Evolutionary conservation across 495 filamentous ascomycete species (phyloP), one percentile per base, ranked within the genome.

Genomic region (Friedmanniomyces endolithicus): DNA sequence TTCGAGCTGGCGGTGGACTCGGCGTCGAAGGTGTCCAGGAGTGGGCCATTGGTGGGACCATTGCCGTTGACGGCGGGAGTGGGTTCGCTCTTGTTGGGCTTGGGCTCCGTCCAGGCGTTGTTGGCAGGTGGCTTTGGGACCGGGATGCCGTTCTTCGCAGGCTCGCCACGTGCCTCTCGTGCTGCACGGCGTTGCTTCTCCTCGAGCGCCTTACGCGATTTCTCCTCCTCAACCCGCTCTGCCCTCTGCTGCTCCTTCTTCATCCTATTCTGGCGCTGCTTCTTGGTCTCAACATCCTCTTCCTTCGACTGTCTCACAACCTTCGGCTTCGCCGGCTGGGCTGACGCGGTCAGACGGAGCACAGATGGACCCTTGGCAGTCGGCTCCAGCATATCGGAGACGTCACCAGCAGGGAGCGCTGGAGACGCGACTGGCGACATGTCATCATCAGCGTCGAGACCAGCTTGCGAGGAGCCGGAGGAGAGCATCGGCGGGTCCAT

Each of bases 311-410:
- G 73, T 73, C 84, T 85, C 65, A 76, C 71, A 68, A 82, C 77
- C 72, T 82, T 84, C 43, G 78, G 68, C 61, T 80, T 77, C 41
- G 71, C 71, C 43, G 76, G 74, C 59, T 84, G 78, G 29, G 78
- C 72, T 6, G 75, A 69, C 40, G 81, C 80, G 41, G 83, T 89
- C 43, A 95, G 70, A 20, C 85, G 82, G 34, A 95, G 77, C 37
- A 88, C 81, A 6, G 83, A 81, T n/a, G 87, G 84, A 20, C 75
- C 85, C 35, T 80, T 64, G 19, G 80, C 65, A 40, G 76, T 72
- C 17, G 85, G 72, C 69, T 92, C 88, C 20, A 95, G 79, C 88
- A 95, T 95, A 66, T 95, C 88, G 46, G 83, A 83, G 44, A 94
- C 78, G 62, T 82, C 86, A 17, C 74, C 55, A 22, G 70, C 76